phyloP scores from a whole-genome alignment of 352 stramenopile genomes.

The Phytophthora sp. region DNA sequence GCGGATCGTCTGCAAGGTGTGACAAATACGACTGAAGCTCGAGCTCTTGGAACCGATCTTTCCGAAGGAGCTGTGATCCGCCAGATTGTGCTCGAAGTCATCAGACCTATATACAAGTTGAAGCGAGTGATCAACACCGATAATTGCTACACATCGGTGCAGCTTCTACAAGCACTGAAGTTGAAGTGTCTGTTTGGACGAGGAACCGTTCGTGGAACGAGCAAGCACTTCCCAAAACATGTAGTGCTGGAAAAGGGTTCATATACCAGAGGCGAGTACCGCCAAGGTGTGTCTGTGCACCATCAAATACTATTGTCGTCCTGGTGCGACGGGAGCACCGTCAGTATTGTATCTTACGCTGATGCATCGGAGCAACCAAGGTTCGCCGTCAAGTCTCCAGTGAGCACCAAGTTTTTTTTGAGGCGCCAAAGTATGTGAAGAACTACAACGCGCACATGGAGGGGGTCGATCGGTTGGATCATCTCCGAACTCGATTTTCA shows the following conservation, averaged over 20 bases:
- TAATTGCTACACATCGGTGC: conserved; percentile 45
- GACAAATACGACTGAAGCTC: neutral
- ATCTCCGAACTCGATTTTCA: too few relatives aligned
- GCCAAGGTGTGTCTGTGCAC: conserved; percentile 6
- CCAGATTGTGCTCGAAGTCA: conserved; percentile 34
- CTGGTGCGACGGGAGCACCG: too few relatives aligned
- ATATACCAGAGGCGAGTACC: conserved; percentile 8
- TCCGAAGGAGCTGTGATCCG: conserved; percentile 5
- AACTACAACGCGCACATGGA: neutral
- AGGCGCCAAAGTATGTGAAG: neutral
- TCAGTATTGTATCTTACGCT: too few relatives aligned
- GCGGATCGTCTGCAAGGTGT: conserved; percentile 26
- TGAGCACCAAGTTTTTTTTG: neutral
- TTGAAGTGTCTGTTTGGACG: conserved; percentile 28
- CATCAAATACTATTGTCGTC: neutral
- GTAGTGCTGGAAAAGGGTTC: conserved; percentile 18
- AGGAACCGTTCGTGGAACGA: conserved; percentile 19
- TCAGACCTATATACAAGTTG: conserved; percentile 18
- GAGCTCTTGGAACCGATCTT: neutral
- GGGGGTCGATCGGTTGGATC: too few relatives aligned
- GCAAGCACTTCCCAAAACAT: conserved; percentile 37
- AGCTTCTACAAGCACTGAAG: conserved; percentile 29
- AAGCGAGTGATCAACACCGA: conserved; percentile 37
- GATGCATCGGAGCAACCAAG: too few relatives aligned
- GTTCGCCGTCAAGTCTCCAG: neutral